Percentiles rank a stretch among this genome's conserved stretches.
phyloP scores from a whole-genome alignment of 176 grass and related monocot species.

The Carex myosuroides region DNA sequence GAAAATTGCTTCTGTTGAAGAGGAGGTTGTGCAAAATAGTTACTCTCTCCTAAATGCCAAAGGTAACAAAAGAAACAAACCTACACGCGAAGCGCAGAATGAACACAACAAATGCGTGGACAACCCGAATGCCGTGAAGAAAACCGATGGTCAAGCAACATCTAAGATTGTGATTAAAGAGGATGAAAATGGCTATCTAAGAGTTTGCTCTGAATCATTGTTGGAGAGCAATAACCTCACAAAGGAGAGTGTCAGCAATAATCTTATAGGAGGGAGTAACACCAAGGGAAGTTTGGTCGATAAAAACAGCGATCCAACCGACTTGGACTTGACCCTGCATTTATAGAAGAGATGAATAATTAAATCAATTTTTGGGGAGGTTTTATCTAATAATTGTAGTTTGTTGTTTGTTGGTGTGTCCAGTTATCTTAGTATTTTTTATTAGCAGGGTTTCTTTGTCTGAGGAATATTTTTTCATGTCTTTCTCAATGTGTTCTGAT shows the following conservation, averaged over 20 bases:
- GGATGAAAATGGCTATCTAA: not conserved
- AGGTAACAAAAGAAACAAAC: not conserved
- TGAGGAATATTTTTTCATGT: not conserved
- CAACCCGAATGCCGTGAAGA: not conserved
- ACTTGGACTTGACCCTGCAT: conserved; percentile 11
- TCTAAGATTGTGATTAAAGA: not conserved
- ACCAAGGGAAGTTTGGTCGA: not conserved
- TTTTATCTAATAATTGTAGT: not conserved
- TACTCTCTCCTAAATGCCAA: not conserved
- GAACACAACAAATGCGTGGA: not conserved
- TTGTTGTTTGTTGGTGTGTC: not conserved
- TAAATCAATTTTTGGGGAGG: not conserved
- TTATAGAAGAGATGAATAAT: not conserved
- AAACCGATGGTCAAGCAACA: not conserved
- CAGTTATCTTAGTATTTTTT: not conserved
- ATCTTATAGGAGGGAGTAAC: not conserved
- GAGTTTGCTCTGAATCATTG: not conserved
- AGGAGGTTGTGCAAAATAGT: not conserved
- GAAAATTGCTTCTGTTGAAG: not conserved
- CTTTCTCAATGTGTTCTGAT: not conserved
- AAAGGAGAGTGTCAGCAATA: not conserved
- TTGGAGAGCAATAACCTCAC: not conserved
- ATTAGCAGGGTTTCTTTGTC: not conserved
- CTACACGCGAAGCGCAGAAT: not conserved
- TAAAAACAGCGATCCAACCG: not conserved